These are phyloP conservation scores for Penicillium sp. DNA, from an alignment of 2,329 filamentous ascomycete genomes.

Conservation along the genomic window DNA sequence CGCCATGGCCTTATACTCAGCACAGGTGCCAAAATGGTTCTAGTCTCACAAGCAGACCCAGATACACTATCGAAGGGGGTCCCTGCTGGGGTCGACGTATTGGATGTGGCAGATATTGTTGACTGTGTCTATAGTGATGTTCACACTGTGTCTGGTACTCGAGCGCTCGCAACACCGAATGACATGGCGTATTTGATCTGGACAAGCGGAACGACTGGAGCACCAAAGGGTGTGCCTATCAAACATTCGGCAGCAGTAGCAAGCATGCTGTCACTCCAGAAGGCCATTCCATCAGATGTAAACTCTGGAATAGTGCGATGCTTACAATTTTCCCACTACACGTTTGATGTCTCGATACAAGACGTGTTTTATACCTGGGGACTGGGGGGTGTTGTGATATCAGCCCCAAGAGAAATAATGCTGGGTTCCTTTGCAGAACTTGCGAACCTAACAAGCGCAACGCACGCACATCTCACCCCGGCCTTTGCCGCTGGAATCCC, in stretches of 20 bases:
- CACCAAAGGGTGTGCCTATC: constrained; percentile 3
- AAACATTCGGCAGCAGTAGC: constrained; percentile 27
- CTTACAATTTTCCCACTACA: constrained; percentile 35
- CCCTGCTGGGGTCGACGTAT: constrained; percentile 22
- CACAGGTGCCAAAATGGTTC: constrained; percentile 28
- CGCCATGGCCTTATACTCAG: constrained; percentile 37
- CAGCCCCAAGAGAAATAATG: constrained; percentile 25
- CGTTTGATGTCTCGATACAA: constrained; percentile 30
- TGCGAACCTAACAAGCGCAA: constrained; percentile 24
- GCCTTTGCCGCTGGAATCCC: constrained; percentile 29
- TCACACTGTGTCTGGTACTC: too few species aligned
- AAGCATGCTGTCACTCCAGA: constrained; percentile 33
- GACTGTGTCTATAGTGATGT: too few species aligned
- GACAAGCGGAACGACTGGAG: constrained; percentile 9
- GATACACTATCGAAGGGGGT: constrained; percentile 22
- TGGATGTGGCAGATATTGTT: too few species aligned
- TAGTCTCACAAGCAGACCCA: constrained; percentile 23
- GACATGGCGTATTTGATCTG: constrained; percentile 7
- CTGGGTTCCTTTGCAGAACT: constrained; percentile 26
- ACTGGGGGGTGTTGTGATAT: constrained; percentile 24
- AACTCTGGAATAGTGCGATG: constrained; percentile 29
- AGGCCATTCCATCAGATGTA: constrained; percentile 28
- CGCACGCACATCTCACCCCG: constrained; percentile 29
- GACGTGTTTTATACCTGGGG: constrained; percentile 32
- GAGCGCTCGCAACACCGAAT: not conserved